Conservation (phyloP, 2,329 filamentous ascomycete species). For the Shiraia sp. region DNA sequence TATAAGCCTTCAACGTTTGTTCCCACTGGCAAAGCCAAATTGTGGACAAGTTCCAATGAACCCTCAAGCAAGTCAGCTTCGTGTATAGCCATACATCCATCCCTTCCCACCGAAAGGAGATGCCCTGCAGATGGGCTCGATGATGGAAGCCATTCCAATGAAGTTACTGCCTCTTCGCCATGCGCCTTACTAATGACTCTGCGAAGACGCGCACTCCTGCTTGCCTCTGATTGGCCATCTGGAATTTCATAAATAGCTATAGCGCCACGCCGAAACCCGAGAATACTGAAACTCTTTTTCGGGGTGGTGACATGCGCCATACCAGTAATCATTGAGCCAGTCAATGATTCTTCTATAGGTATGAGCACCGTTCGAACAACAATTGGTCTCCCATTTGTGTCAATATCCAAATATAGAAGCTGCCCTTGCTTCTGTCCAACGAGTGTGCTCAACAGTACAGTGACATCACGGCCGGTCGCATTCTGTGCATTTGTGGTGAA, state of each 20-base stretch:
- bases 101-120: slow-evolving; percentile 74
- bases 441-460: slow-evolving; percentile 44
- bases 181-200: slow-evolving; percentile 44
- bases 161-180: slow-evolving; percentile 68
- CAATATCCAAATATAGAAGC: slow-evolving; percentile 27
- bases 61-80: slow-evolving; percentile 30
- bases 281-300: slow-evolving; percentile 41
- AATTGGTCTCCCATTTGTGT: neutral
- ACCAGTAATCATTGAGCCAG: slow-evolving; percentile 57
- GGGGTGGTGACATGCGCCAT: slow-evolving; percentile 41
- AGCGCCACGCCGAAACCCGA: slow-evolving; percentile 62
- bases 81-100: slow-evolving; percentile 75
- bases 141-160: slow-evolving; percentile 51
- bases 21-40: slow-evolving; percentile 70
- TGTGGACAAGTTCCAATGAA: slow-evolving; percentile 60
- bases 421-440: slow-evolving; percentile 43
- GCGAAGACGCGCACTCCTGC: slow-evolving; percentile 11
- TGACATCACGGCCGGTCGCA: slow-evolving; percentile 8
- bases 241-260: slow-evolving; percentile 53
- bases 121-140: slow-evolving; percentile 45
- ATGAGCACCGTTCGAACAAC: slow-evolving; percentile 12
- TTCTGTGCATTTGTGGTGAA: slow-evolving; percentile 25
- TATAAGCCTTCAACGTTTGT: slow-evolving; percentile 75
- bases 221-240: neutral
- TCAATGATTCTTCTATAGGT: slow-evolving; percentile 34